A percentile compares a stretch with the other conserved stretches of the same genome.
Evolutionary conservation across 495 filamentous ascomycete genomes (phyloP).

Genomic region (Talaromyces liani): DNA sequence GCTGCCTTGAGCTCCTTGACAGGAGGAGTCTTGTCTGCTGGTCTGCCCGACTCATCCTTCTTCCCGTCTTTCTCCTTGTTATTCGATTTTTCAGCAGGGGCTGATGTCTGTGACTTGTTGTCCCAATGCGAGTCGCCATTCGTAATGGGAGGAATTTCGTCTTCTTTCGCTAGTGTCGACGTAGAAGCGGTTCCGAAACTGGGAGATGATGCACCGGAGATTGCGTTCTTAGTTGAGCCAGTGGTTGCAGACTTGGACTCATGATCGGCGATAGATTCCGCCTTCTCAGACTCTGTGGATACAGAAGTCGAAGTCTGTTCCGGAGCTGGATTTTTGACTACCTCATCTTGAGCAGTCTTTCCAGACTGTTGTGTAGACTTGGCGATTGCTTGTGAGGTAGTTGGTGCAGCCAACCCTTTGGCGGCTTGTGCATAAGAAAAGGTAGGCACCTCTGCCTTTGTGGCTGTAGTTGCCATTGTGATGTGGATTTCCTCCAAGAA

Average conservation of each 20-base stretch:
- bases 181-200: slow-evolving; percentile 59
- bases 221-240: slow-evolving; percentile 22
- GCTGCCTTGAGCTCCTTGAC: slow-evolving; percentile 71
- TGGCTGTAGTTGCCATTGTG: slow-evolving; percentile 29
- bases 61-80: slow-evolving; percentile 39
- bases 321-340: slow-evolving; percentile 5
- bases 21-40: slow-evolving; percentile 43
- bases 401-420: slow-evolving; percentile 51
- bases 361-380: slow-evolving; percentile 24
- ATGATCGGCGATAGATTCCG: slow-evolving; percentile 17
- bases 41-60: slow-evolving; percentile 24
- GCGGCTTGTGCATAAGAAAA: slow-evolving; percentile 98
- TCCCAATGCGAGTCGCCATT: slow-evolving; percentile 64
- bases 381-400: slow-evolving; percentile 27
- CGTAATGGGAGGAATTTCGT: slow-evolving; percentile 55
- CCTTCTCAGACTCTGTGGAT: slow-evolving; percentile 21
- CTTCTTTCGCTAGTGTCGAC: slow-evolving; percentile 61
- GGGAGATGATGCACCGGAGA: slow-evolving; percentile 59
- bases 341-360: slow-evolving; percentile 13
- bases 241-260: slow-evolving; percentile 26
- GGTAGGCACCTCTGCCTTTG: slow-evolving; percentile 35
- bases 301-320: slow-evolving; percentile 11
- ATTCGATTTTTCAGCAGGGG: slow-evolving; percentile 20
- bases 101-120: slow-evolving; percentile 55
- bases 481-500: slow-evolving; percentile 7